A percentile compares a stretch with the other conserved stretches of the same genome.
Conservation (phyloP, 2,329 filamentous ascomycete genomes). For the Botrytis paeoniae region DNA sequence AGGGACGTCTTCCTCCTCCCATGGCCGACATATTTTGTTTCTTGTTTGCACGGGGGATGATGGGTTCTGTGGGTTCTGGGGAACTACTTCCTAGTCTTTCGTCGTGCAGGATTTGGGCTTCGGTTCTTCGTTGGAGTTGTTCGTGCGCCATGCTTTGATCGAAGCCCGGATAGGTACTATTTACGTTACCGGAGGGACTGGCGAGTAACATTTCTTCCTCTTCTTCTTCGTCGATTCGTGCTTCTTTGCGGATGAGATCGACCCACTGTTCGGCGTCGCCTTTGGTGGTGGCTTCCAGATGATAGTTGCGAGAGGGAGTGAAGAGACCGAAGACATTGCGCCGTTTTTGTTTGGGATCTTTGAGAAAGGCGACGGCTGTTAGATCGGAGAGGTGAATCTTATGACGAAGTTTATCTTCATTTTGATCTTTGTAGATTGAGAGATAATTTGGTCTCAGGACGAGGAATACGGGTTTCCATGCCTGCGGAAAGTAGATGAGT, state of each 20-base stretch:
- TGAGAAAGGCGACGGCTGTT: slow-evolving; percentile 84
- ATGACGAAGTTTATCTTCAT: slow-evolving; percentile 84
- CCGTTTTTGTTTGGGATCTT: slow-evolving; percentile 82
- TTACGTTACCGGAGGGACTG: slow-evolving; percentile 53
- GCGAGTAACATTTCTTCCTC: slow-evolving; percentile 77
- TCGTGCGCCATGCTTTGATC: slow-evolving; percentile 32
- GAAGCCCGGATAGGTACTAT: slow-evolving; percentile 31
- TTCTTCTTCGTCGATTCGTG: slow-evolving; percentile 83
- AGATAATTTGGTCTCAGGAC: slow-evolving; percentile 88
- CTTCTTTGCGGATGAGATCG: slow-evolving; percentile 71
- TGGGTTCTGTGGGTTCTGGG: slow-evolving; percentile 53
- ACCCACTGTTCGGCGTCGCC: slow-evolving; percentile 86
- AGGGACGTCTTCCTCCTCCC: slow-evolving; percentile 47
- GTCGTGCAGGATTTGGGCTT: slow-evolving; percentile 30
- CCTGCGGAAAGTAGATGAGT: slow-evolving; percentile 45
- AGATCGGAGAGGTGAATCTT: slow-evolving; percentile 87
- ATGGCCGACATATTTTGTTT: slow-evolving; percentile 29
- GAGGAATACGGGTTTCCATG: slow-evolving; percentile 86
- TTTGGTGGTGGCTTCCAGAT: slow-evolving; percentile 73
- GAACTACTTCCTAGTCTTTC: slow-evolving; percentile 49
- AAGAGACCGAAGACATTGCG: slow-evolving; percentile 90
- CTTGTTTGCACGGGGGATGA: slow-evolving; percentile 21
- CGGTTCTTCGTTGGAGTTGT: slow-evolving; percentile 28
- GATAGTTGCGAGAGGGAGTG: slow-evolving; percentile 85
- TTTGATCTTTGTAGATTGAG: slow-evolving; percentile 88